Evolutionary conservation across 495 filamentous ascomycete species (phyloP).

Genomic region (Parachaetomium inaequale): DNA sequence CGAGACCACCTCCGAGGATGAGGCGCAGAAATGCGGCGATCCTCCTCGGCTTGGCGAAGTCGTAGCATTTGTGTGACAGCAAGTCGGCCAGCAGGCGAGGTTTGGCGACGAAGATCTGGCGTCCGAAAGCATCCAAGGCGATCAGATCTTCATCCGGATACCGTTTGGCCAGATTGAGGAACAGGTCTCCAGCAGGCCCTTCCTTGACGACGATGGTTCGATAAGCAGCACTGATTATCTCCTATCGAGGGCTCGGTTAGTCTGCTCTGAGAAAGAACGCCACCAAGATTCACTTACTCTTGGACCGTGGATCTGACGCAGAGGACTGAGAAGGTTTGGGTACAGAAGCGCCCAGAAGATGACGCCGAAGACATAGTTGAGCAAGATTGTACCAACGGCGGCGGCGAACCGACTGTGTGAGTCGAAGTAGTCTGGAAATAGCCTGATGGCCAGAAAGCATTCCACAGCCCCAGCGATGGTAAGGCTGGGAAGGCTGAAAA

Average conservation of each 20-base stretch:
- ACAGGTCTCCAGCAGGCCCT: conserved; percentile 5
- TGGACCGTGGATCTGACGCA: neutral
- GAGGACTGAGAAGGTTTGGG: conserved; percentile 7
- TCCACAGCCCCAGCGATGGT: conserved; percentile 1
- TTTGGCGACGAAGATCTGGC: conserved; percentile 7
- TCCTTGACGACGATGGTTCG: neutral
- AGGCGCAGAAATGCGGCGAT: conserved; percentile 57
- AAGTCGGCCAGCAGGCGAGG: conserved; percentile 53
- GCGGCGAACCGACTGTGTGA: neutral
- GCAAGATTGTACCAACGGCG: neutral
- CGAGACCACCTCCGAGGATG: conserved; percentile 67
- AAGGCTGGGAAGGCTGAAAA: conserved; percentile 4
- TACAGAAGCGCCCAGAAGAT: conserved; percentile 10
- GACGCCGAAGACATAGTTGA: conserved; percentile 11
- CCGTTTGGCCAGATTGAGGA: conserved; percentile 3
- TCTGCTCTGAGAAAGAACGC: neutral
- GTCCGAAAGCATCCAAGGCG: neutral
- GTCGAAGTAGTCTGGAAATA: neutral
- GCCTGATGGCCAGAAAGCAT: neutral
- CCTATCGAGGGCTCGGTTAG: neutral
- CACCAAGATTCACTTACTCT: neutral
- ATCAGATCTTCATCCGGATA: conserved; percentile 1
- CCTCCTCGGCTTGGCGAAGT: conserved; percentile 65
- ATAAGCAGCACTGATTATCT: conserved; percentile 2
- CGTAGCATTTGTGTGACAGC: conserved; percentile 64